A percentile compares a stretch with the other conserved stretches of the same genome.
Evolutionary conservation across 1,284 basidiomycete species (phyloP).

Genomic region (Gymnopus androsaceus): DNA sequence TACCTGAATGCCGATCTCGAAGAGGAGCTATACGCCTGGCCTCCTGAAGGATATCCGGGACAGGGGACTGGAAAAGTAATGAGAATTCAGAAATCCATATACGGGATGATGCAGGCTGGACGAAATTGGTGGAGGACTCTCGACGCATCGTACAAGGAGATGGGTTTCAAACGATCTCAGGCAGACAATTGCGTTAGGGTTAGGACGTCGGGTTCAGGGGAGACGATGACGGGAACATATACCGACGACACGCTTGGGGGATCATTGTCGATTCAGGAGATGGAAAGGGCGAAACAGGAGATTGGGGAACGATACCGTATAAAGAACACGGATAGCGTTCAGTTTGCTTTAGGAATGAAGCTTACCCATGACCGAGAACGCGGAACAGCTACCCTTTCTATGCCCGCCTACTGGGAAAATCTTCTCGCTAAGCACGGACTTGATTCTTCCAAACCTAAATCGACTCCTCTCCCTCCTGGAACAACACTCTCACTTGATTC

Average conservation of each 20-base stretch:
- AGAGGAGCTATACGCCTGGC: constrained; percentile 34
- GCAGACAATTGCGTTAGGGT: constrained; percentile 7
- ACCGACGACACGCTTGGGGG: too few relatives aligned
- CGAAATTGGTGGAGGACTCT: constrained; percentile 30
- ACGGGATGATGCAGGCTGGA: constrained; percentile 34
- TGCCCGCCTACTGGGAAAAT: constrained; percentile 27
- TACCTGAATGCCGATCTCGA: too few relatives aligned
- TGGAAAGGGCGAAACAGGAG: too few relatives aligned
- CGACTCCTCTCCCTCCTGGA: constrained; percentile 27
- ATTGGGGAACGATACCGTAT: constrained; percentile 18
- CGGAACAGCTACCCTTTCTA: too few relatives aligned
- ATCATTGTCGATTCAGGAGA: too few relatives aligned
- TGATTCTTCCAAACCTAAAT: constrained; percentile 20
- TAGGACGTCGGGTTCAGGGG: constrained; percentile 14
- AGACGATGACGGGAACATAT: constrained; percentile 25
- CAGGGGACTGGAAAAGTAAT: constrained; percentile 20
- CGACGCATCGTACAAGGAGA: neutral
- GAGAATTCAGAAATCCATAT: constrained; percentile 30
- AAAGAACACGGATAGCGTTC: constrained; percentile 20
- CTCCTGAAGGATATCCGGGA: constrained; percentile 27
- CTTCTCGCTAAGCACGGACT: constrained; percentile 25
- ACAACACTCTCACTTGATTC: constrained; percentile 19
- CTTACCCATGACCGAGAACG: too few relatives aligned
- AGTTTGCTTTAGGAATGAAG: too few relatives aligned
- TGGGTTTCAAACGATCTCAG: neutral